A percentile compares a stretch with the other conserved stretches of the same genome.
These are phyloP conservation scores for Tulasnella sp. DNA, from an alignment of 768 basidiomycete species.

Conservation along the genomic window DNA sequence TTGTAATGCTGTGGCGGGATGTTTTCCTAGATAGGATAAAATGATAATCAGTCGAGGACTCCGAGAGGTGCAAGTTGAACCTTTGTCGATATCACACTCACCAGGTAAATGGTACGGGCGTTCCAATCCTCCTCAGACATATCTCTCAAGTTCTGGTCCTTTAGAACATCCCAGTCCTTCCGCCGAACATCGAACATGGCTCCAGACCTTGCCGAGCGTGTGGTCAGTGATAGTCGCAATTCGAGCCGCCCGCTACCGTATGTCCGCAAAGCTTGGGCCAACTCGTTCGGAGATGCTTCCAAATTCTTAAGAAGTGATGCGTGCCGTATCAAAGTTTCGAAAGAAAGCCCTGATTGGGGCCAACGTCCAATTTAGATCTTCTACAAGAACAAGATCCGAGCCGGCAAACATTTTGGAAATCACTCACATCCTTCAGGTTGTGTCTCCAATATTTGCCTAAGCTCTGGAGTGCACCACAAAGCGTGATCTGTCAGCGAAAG, in stretches of 20 bases:
- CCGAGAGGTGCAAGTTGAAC: not conserved
- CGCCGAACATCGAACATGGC: constrained; percentile 67
- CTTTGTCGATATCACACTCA: constrained; percentile 39
- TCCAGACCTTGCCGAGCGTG: constrained; percentile 45
- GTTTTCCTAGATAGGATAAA: constrained; percentile 53
- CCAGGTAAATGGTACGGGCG: constrained; percentile 61
- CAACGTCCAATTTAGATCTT: constrained; percentile 24
- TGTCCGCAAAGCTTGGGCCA: constrained; percentile 59
- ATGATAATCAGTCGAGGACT: constrained; percentile 27
- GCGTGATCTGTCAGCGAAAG: constrained; percentile 70
- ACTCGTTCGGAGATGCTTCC: constrained; percentile 44
- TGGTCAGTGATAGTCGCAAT: constrained; percentile 47
- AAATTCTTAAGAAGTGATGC: constrained; percentile 38
- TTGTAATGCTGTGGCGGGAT: constrained; percentile 56
- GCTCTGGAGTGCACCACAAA: constrained; percentile 59
- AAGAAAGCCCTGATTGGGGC: constrained; percentile 50
- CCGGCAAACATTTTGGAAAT: not conserved
- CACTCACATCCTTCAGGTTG: constrained; percentile 52
- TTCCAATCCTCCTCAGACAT: constrained; percentile 55
- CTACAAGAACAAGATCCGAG: not conserved
- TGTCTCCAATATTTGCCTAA: constrained; percentile 50
- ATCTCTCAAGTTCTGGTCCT: constrained; percentile 35
- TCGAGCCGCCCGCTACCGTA: constrained; percentile 51
- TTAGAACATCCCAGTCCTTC: constrained; percentile 44
- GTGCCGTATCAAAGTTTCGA: constrained; percentile 51